A percentile compares a stretch with the other conserved stretches of the same genome.
Evolutionary conservation across 352 stramenopile species (phyloP).

Genomic region (Globisporangium canariense): DNA sequence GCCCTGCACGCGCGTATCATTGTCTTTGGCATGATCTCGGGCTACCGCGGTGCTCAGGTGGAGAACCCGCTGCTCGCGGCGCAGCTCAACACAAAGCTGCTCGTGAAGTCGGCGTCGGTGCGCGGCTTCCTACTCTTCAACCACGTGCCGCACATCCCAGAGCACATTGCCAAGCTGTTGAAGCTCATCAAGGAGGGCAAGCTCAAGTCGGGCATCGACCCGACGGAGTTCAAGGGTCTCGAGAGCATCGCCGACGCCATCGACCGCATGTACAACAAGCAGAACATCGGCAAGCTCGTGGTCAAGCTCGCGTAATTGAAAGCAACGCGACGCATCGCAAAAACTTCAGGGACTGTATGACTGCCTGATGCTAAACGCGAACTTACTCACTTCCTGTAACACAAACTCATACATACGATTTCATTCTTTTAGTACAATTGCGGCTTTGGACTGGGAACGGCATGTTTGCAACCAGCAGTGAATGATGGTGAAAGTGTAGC

Average conservation of each 20-base stretch:
- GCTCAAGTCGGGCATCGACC: conserved; percentile 33
- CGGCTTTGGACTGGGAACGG: too few relatives aligned
- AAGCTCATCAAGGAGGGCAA: conserved; percentile 42
- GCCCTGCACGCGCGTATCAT: conserved; percentile 55
- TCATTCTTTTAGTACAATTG: too few relatives aligned
- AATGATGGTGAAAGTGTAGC: too few relatives aligned
- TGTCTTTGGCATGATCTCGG: conserved; percentile 52
- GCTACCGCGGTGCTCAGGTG: conserved; percentile 19
- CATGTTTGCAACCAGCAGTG: too few relatives aligned
- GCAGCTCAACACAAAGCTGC: conserved; percentile 3
- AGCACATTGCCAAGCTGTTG: conserved; percentile 39
- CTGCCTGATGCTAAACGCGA: too few relatives aligned
- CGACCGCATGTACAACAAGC: conserved; percentile 41
- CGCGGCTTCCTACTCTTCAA: conserved; percentile 30
- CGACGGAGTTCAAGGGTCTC: conserved; percentile 36
- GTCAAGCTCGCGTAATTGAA: conserved; percentile 35
- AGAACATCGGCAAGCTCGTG: conserved; percentile 64
- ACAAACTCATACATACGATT: too few relatives aligned
- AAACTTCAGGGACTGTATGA: too few relatives aligned
- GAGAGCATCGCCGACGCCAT: conserved; percentile 47
- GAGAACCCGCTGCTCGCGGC: neutral
- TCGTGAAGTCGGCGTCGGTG: conserved; percentile 25
- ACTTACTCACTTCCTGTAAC: too few relatives aligned
- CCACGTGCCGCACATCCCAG: conserved; percentile 26
- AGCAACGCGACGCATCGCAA: too few relatives aligned